A percentile compares a stretch with the other conserved stretches of the same genome.
Evolutionary conservation across 2,329 filamentous ascomycete species (phyloP).

Genomic region (Zasmidium angulare): DNA sequence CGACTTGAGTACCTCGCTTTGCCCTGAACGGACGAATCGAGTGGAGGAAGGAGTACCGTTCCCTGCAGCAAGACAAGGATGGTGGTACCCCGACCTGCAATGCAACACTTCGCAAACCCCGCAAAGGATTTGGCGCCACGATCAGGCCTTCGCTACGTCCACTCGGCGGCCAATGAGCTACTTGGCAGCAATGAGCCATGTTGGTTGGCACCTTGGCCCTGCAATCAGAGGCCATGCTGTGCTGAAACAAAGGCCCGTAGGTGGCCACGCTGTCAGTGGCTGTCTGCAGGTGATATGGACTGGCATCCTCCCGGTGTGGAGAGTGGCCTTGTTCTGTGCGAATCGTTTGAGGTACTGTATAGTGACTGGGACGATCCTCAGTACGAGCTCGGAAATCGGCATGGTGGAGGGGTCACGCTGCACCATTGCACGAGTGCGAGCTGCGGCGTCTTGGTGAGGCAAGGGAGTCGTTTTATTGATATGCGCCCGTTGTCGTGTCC

Average conservation of each 20-base stretch:
- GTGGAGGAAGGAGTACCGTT: not conserved
- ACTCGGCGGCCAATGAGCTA: not conserved
- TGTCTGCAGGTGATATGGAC: not conserved
- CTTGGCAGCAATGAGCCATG: slow-evolving; percentile 1
- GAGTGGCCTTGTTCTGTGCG: not conserved
- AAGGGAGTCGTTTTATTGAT: not conserved
- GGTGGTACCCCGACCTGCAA: not conserved
- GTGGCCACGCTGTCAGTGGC: not conserved
- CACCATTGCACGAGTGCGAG: slow-evolving; percentile 1
- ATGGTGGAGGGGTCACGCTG: slow-evolving; percentile 7
- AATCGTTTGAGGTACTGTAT: not conserved
- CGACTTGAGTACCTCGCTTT: not conserved
- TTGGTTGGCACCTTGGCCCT: slow-evolving; percentile 2
- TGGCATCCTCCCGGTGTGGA: slow-evolving; percentile 11
- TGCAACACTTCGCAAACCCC: not conserved
- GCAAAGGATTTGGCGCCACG: not conserved
- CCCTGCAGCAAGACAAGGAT: not conserved
- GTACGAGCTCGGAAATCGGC: slow-evolving; percentile 2
- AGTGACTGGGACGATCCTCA: not conserved
- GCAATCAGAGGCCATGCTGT: not conserved
- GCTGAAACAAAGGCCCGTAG: not conserved
- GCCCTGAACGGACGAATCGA: not conserved
- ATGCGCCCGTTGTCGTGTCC: not conserved
- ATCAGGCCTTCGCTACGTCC: not conserved
- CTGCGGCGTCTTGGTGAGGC: slow-evolving; percentile 4